Conservation (phyloP, 495 filamentous ascomycete genomes). For the Podospora tetraspora region DNA sequence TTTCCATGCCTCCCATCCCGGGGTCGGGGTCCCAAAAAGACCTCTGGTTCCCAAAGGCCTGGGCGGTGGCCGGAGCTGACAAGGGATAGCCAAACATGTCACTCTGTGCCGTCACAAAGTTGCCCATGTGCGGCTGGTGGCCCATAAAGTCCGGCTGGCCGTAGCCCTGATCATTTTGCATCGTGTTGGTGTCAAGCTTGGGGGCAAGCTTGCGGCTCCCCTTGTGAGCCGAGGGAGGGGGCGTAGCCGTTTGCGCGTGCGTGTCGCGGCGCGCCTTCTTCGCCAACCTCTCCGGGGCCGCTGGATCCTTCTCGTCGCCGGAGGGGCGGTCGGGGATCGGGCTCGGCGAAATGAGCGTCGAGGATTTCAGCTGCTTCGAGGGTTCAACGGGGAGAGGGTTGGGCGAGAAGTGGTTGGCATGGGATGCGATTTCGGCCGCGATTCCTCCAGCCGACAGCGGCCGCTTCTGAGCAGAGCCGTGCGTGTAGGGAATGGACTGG, state of each 20-base stretch:
- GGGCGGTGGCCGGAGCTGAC: slow-evolving; percentile 64
- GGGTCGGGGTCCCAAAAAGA: slow-evolving; percentile 70
- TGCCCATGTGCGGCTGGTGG: slow-evolving; percentile 38
- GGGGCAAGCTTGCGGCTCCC: slow-evolving; percentile 48
- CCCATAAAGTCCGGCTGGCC: slow-evolving; percentile 40
- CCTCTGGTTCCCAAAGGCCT: slow-evolving; percentile 59
- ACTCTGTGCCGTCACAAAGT: slow-evolving; percentile 32
- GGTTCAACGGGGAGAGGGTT: slow-evolving; percentile 54
- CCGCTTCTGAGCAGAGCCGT: slow-evolving; percentile 34
- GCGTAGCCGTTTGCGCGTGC: slow-evolving; percentile 46
- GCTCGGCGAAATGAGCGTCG: slow-evolving; percentile 44
- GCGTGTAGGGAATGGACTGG: slow-evolving; percentile 28
- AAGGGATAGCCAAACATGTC: slow-evolving; percentile 62
- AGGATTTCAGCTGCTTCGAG: slow-evolving; percentile 51
- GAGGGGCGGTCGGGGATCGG: slow-evolving; percentile 27
- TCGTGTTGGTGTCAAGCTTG: slow-evolving; percentile 42
- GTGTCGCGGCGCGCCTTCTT: slow-evolving; percentile 40
- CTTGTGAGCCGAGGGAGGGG: slow-evolving; percentile 48
- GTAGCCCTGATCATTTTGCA: slow-evolving; percentile 50
- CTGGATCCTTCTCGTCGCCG: slow-evolving; percentile 19
- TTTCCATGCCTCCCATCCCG: slow-evolving; percentile 48
- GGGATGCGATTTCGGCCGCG: slow-evolving; percentile 46
- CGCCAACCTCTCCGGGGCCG: slow-evolving; percentile 25
- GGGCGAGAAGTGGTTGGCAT: slow-evolving; percentile 56
- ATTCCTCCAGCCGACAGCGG: slow-evolving; percentile 36